Percentiles rank a stretch among this genome's conserved stretches.
phyloP scores from a whole-genome alignment of 169 alveolate genomes.

The Babesia bovis region DNA sequence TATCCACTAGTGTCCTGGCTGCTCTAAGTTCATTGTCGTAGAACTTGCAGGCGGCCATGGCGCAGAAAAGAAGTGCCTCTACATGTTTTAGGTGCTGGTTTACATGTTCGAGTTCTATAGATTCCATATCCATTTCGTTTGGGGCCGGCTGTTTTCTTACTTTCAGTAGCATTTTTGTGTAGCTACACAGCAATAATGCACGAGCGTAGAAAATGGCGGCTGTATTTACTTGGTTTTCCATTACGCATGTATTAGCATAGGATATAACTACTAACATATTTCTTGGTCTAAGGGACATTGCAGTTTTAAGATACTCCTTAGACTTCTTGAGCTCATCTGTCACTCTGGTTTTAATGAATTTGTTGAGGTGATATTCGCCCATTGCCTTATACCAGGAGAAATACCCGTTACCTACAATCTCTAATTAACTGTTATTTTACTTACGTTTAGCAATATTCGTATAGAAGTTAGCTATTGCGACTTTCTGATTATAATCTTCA shows the following conservation, averaged over 20 bases:
- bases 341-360: constrained; percentile 4
- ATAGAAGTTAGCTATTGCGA: constrained; percentile 44
- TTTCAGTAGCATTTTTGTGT: constrained; percentile 15
- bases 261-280: constrained; percentile 21
- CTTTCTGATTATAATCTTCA: constrained; percentile 13
- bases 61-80: constrained; percentile 41
- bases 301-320: constrained; percentile 29
- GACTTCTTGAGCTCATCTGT: constrained; percentile 34
- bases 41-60: constrained; percentile 54
- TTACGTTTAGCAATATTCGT: constrained; percentile 21
- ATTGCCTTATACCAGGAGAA: constrained; percentile 33
- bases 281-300: constrained; percentile 7
- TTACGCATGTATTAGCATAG: constrained; percentile 34
- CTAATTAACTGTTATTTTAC: background rate
- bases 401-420: constrained; percentile 2
- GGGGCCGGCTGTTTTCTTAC: background rate
- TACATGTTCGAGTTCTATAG: constrained; percentile 15
- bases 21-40: constrained; percentile 17
- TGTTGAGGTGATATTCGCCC: constrained; percentile 48
- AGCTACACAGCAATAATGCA: constrained; percentile 37
- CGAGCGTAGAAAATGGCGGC: constrained; percentile 49
- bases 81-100: constrained; percentile 21
- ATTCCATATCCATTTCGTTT: background rate
- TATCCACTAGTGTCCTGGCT: constrained; percentile 26
- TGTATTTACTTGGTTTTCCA: constrained; percentile 34